Evolutionary conservation across 768 basidiomycete genomes (phyloP).

Genomic region (Trametes punicea): DNA sequence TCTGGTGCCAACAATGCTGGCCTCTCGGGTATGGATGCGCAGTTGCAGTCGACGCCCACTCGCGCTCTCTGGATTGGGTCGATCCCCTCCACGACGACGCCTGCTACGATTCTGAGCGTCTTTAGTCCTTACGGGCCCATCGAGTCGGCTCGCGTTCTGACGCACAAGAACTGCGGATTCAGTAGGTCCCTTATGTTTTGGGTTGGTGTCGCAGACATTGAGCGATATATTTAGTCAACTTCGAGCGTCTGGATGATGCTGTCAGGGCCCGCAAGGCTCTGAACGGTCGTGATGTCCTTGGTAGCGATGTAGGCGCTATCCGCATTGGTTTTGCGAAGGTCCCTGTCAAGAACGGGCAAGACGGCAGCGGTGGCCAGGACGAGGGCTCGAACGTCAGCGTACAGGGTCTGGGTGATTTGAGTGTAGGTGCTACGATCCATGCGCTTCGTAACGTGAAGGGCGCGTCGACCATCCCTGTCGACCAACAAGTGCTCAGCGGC

Average conservation of each 20-base stretch:
- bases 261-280: conserved; percentile 93
- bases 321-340: conserved; percentile 97
- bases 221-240: conserved; percentile 67
- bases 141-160: conserved; percentile 92
- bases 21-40: conserved; percentile 73
- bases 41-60: conserved; percentile 88
- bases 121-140: conserved; percentile 98
- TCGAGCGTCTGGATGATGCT: conserved; percentile 95
- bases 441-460: conserved; percentile 86
- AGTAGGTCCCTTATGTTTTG: conserved; percentile 43
- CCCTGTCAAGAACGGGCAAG: conserved; percentile 82
- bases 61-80: conserved; percentile 97
- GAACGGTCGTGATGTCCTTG: conserved; percentile 93
- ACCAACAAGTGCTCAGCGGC: conserved; percentile 90
- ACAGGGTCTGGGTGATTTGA: conserved; percentile 80
- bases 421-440: conserved; percentile 85
- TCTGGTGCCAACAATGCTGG: conserved; percentile 45
- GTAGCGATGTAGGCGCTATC: conserved; percentile 94
- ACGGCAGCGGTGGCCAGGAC: conserved; percentile 54
- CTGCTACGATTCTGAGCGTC: conserved; percentile 90
- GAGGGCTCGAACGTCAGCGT: conserved; percentile 65
- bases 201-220: neutral
- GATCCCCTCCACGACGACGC: conserved; percentile 92
- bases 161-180: conserved; percentile 96
- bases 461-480: conserved; percentile 87